These are phyloP conservation scores for Ramaria sp. DNA, from an alignment of 768 basidiomycete genomes.

Conservation along the genomic window DNA sequence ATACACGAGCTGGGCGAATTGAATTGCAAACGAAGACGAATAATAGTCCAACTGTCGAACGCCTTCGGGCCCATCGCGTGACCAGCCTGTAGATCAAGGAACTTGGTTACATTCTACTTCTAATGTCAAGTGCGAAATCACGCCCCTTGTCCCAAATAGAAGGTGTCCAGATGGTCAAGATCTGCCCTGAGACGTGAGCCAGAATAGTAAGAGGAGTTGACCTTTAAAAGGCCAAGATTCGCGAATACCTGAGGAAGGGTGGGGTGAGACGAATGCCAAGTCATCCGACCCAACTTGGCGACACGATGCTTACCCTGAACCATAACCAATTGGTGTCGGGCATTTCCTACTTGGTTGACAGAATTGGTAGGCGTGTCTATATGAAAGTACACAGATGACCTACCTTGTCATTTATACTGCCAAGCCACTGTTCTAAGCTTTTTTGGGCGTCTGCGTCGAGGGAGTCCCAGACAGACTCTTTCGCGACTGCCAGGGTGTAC, in stretches of 20 bases:
- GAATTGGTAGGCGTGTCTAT: background rate
- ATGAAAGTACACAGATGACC: background rate
- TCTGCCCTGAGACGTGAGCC: slow-evolving; percentile 58
- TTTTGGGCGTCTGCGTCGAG: slow-evolving; percentile 41
- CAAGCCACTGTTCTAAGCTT: slow-evolving; percentile 56
- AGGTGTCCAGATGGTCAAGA: slow-evolving; percentile 67
- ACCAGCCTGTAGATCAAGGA: slow-evolving; percentile 45
- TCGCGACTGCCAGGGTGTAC: slow-evolving; percentile 56
- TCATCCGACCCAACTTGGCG: background rate
- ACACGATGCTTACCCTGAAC: slow-evolving; percentile 46
- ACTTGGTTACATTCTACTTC: background rate
- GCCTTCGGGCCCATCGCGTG: slow-evolving; percentile 66
- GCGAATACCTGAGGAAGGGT: slow-evolving; percentile 49
- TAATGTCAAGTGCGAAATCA: background rate
- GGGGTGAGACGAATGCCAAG: background rate
- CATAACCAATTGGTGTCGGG: slow-evolving; percentile 79
- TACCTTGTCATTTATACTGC: slow-evolving; percentile 62
- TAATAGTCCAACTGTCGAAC: slow-evolving; percentile 75
- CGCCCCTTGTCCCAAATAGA: slow-evolving; percentile 48
- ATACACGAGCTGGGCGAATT: slow-evolving; percentile 62
- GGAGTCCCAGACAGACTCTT: slow-evolving; percentile 54
- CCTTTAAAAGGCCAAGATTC: slow-evolving; percentile 58
- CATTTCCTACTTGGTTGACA: slow-evolving; percentile 37
- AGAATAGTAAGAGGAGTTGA: slow-evolving; percentile 47
- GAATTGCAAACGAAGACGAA: slow-evolving; percentile 71